Conservation (phyloP, 202 grass and related monocot species). For the Alloteropsis angusta region DNA sequence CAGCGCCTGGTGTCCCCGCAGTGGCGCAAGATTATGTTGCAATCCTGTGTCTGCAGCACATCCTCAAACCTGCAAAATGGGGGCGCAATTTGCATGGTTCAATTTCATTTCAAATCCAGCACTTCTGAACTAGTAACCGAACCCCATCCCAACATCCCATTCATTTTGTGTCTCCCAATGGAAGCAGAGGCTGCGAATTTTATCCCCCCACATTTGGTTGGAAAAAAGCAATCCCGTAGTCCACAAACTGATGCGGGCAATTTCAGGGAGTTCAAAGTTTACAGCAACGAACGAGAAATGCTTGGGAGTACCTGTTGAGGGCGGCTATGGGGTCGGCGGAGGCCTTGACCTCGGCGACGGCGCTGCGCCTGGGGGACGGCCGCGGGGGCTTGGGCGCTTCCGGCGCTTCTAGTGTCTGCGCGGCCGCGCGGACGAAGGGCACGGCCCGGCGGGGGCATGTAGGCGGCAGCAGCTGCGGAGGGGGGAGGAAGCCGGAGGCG, state of each 20-base stretch:
- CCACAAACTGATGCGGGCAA: not conserved
- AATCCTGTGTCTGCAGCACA: conserved; percentile 68
- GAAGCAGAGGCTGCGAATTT: not conserved
- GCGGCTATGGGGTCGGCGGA: conserved; percentile 37
- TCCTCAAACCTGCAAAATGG: conserved; percentile 40
- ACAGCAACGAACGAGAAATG: not conserved
- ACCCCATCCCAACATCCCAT: not conserved
- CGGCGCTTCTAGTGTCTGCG: conserved; percentile 25
- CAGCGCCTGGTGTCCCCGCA: conserved; percentile 63
- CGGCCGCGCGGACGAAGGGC: not conserved
- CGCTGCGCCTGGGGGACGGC: conserved; percentile 45
- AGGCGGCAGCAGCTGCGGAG: not conserved
- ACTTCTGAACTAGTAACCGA: not conserved
- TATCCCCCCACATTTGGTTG: not conserved
- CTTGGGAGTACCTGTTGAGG: conserved; percentile 42
- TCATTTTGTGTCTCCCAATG: not conserved
- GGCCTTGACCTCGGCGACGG: conserved; percentile 54
- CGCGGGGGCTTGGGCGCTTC: conserved; percentile 19
- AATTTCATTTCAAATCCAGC: conserved; percentile 9
- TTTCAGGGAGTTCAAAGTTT: not conserved
- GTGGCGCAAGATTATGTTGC: conserved; percentile 72
- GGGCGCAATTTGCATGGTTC: not conserved
- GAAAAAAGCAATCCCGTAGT: not conserved
- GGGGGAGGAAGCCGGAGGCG: conserved; percentile 30
- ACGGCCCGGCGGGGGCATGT: not conserved